Base-by-base conservation (phyloP, 1,284 basidiomycete species). In the Lentinula novae-zelandiae region DNA sequence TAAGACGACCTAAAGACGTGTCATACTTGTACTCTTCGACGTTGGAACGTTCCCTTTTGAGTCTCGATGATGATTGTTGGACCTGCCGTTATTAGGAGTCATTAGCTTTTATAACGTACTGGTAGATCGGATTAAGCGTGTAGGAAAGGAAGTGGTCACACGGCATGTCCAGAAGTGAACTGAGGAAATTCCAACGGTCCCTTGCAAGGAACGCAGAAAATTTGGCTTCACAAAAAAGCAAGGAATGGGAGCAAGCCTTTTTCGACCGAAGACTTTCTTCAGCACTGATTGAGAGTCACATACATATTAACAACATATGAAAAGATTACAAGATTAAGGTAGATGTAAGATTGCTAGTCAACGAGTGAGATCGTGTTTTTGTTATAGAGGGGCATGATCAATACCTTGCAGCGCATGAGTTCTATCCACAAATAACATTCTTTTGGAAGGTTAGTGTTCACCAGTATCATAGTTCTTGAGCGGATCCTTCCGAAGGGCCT, bases 401-500 rank as follows among this genome's bases (percentile, higher is more conserved):
- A 27, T 27, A 27, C 27, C 27, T 27, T 27, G 27, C 27, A 27
- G 27, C 27, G 27, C 27, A 4, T 27, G 3, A 27, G 0, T 27
- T 27, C 27, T 27, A 53, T 53, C 51, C 8, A 12, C 2, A 50
- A 10, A 15, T 40, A 20, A 8, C 44, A 20, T 55, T 17, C 31
- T 48, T 15, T n/a, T 46, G 54, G 36, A 42, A 42, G 13, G n/a
- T 2, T 42, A n/a, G n/a, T 44, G 42, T 7, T 22, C 8, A n/a
- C 27, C 27, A 4, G 27, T 33, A 13, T 53, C 68, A 70, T 92
- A 89, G 68, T 92, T 92, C 77, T 90, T 92, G 71, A 92, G 74
- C 1, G 90, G 90, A 70, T 91, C 87, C 68, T 83, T 89, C 62
- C 88, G 77, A 62, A 92, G 71, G 1, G 88, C 89, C 69, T 92